Conservation (phyloP, 169 alveolate species). For the Plasmodium ovale region DNA sequence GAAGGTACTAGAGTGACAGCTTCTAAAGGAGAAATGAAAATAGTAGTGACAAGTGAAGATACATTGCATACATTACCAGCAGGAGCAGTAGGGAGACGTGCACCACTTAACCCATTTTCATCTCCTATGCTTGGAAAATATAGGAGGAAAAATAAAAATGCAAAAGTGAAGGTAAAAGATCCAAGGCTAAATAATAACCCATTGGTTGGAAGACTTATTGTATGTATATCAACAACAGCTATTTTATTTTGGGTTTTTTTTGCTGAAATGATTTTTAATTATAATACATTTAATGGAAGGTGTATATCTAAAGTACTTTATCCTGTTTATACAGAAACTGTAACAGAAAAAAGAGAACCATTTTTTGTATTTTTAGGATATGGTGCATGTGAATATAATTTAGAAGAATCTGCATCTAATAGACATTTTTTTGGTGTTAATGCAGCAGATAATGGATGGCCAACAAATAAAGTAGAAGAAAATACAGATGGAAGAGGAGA, state of each 20-base stretch:
- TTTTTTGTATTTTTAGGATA: conserved; percentile 83
- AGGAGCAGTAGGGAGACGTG: conserved; percentile 77
- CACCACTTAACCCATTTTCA: conserved; percentile 77
- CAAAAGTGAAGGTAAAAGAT: conserved; percentile 59
- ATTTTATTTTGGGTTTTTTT: conserved; percentile 78
- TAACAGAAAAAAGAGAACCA: conserved; percentile 66
- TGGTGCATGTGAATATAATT: conserved; percentile 89
- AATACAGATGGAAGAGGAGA: conserved; percentile 66
- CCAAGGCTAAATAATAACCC: conserved; percentile 82
- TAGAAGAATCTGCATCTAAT: conserved; percentile 75
- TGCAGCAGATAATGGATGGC: conserved; percentile 88
- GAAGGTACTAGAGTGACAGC: too few relatives aligned
- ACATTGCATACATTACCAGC: conserved; percentile 57
- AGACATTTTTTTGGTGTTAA: conserved; percentile 80
- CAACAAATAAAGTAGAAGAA: conserved; percentile 78
- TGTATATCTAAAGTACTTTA: conserved; percentile 86
- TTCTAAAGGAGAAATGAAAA: conserved; percentile 33
- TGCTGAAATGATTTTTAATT: conserved; percentile 82
- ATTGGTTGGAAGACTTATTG: conserved; percentile 77
- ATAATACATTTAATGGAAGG: conserved; percentile 86
- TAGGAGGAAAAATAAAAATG: conserved; percentile 51
- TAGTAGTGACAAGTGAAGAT: conserved; percentile 36
- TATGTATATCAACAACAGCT: conserved; percentile 71
- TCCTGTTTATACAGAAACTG: conserved; percentile 76
- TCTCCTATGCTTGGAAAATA: conserved; percentile 49